Evolutionary conservation across 1,284 basidiomycete species (phyloP).

Genomic region (Moesziomyces antarcticus): DNA sequence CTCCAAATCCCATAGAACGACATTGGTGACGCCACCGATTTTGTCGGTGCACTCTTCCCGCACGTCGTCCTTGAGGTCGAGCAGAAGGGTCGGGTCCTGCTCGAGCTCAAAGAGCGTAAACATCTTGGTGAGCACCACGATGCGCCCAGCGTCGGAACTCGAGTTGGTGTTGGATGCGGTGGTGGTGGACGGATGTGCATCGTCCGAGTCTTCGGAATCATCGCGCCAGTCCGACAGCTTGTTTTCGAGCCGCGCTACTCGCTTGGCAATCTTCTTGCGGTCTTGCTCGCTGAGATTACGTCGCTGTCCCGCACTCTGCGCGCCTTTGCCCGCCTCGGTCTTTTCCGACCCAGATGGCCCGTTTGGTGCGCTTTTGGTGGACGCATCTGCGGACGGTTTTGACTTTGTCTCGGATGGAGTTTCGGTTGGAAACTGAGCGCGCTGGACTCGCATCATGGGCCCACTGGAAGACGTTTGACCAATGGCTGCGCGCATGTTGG

Average conservation of each 20-base stretch:
- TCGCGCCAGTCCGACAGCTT: slow-evolving; percentile 65
- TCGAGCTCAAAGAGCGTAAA: slow-evolving; percentile 88
- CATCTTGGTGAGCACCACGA: slow-evolving; percentile 75
- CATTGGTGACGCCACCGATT: slow-evolving; percentile 94
- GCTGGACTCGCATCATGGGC: slow-evolving; percentile 81
- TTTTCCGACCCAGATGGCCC: too few relatives aligned
- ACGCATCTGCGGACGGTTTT: not conserved
- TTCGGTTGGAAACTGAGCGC: slow-evolving; percentile 78
- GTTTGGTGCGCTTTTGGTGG: not conserved
- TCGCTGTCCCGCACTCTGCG: slow-evolving; percentile 1
- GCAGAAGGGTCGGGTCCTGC: slow-evolving; percentile 83
- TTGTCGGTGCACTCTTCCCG: slow-evolving; percentile 85
- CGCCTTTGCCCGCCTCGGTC: not conserved
- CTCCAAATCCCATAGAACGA: slow-evolving; percentile 96
- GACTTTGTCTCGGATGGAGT: not conserved
- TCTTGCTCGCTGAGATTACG: slow-evolving; percentile 46
- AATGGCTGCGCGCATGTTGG: slow-evolving; percentile 86
- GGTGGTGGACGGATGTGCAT: not conserved
- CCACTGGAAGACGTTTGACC: slow-evolving; percentile 68
- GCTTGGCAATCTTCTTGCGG: slow-evolving; percentile 46
- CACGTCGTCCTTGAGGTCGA: slow-evolving; percentile 96
- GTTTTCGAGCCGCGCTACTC: slow-evolving; percentile 52
- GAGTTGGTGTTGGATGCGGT: not conserved
- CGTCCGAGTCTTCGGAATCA: slow-evolving; percentile 41
- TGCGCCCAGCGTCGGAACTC: slow-evolving; percentile 8